Conservation (phyloP, 2,329 filamentous ascomycete genomes). For the Diaporthe sp. region DNA sequence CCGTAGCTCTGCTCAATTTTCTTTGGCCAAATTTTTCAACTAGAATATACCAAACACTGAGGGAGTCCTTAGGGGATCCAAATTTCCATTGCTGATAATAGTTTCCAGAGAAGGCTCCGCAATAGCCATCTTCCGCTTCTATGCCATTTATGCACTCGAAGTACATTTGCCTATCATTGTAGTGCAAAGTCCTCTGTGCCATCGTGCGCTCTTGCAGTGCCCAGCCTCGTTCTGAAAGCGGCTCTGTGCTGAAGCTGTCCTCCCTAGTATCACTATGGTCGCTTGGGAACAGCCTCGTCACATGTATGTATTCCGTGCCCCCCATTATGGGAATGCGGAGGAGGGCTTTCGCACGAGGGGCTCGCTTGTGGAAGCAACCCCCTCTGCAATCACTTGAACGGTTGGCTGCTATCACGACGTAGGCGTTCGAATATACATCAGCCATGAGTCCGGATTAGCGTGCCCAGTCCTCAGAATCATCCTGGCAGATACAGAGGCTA, state of each 20-base stretch:
- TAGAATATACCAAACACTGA: not conserved
- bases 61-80: not conserved
- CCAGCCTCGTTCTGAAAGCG: not conserved
- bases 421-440: not conserved
- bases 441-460: not conserved
- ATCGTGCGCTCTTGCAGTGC: not conserved
- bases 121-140: not conserved
- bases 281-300: not conserved
- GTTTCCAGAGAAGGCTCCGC: no score
- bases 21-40: not conserved
- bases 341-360: not conserved
- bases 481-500: not conserved
- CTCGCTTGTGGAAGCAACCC: not conserved
- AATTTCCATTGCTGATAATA: not conserved
- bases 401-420: not conserved
- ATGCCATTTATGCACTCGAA: not conserved
- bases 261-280: not conserved
- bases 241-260: not conserved
- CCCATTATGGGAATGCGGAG: not conserved
- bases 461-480: not conserved
- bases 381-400: not conserved
- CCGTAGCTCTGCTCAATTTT: not conserved
- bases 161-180: not conserved
- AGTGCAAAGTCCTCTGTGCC: not conserved
- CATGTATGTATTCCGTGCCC: not conserved